Conservation (phyloP, 106 monocot genomes). For the Dioscorea alata region DNA sequence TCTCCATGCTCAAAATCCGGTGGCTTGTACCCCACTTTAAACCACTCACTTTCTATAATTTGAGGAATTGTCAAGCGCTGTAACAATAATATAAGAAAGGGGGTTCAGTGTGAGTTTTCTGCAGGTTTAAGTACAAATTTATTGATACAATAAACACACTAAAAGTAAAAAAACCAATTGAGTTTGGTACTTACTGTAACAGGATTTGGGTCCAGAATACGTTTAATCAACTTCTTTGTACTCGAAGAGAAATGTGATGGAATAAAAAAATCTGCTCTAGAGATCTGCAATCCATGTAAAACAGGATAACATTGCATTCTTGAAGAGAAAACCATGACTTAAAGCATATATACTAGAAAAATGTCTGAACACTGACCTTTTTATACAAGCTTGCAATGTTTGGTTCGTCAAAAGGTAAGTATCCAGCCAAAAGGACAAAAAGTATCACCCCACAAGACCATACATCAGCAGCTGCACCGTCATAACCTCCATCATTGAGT, state of each 20-base stretch:
- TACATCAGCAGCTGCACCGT: constrained; percentile 71
- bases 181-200: constrained; percentile 22
- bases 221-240: constrained; percentile 69
- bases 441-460: constrained; percentile 98
- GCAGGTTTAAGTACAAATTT: too few relatives aligned
- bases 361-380: constrained; percentile 31
- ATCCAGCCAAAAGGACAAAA: constrained; percentile 92
- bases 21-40: constrained; percentile 70
- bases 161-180: too few relatives aligned
- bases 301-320: background rate
- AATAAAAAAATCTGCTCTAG: constrained; percentile 53
- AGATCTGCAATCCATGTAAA: constrained; percentile 47
- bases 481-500: constrained; percentile 84
- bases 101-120: too few relatives aligned
- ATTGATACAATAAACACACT: too few relatives aligned
- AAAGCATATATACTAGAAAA: background rate
- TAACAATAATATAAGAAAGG: background rate
- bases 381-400: constrained; percentile 55
- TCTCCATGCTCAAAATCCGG: constrained; percentile 49
- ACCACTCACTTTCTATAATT: constrained; percentile 84
- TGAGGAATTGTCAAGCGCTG: constrained; percentile 72
- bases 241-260: constrained; percentile 73
- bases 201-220: constrained; percentile 84
- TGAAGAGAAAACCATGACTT: background rate
- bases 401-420: constrained; percentile 82